Evolutionary conservation across 305 asterid genomes (phyloP), one percentile per base, ranked within the genome.

Genomic region (Fraxinus velutina): DNA sequence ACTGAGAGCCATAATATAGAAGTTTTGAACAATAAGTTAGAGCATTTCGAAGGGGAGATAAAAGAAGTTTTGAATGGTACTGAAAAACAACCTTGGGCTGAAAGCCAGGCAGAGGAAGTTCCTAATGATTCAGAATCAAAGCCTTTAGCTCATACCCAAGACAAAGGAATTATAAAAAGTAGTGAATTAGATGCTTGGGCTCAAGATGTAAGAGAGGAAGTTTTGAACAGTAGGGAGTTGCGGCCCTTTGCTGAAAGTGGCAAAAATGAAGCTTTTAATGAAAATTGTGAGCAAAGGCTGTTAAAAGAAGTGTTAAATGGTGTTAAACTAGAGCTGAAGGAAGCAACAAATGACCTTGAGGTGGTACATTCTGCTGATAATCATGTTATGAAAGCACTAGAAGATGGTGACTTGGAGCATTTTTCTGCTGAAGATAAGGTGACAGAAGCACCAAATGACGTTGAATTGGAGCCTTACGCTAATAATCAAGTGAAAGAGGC

Each of bases 401-500:
- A 78, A 24, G 62, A 62, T 4, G 39, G 34, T 39, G 85, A 78
- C 36, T 24, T 66, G n/a, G 84, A 37, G 85, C 39, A 33, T 27
- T 47, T 79, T 17, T 21, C 17, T 13, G 76, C 52, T 60, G 79
- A 79, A 64, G 64, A 75, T 73, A 68, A 81, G 30, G 77, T 1
- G 22, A 82, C 79, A 44, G 86, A 79, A 24, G 78, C 36, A 13
- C 30, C 34, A 39, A 79, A 79, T 78, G 78, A 80, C 70, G 77
- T 70, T 81, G 87, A 86, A 66, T 75, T 84, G 80, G 86, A 84
- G 27, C 71, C 57, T 29, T 50, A 17, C 47, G 73, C 75, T 47
- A 44, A 66, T 73, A 84, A 77, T 77, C 83, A 80, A 29, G 55
- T 77, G 75, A 89, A 89, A 83, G 92, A 88, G 52, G 85, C 83